These are phyloP conservation scores for Tilletia caries DNA, from an alignment of 1,284 basidiomycete species.

Conservation along the genomic window DNA sequence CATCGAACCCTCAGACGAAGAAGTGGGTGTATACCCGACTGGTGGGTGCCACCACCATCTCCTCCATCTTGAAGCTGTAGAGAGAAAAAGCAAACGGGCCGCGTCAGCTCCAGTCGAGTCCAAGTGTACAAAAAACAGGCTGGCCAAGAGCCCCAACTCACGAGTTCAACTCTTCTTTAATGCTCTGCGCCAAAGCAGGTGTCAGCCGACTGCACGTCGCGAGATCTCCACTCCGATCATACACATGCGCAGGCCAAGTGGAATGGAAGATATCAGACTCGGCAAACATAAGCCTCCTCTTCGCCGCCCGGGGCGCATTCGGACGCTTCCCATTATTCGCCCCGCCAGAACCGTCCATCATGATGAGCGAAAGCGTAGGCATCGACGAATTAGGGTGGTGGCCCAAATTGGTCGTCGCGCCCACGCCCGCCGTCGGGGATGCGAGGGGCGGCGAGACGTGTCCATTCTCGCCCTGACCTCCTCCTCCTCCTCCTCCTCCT, in stretches of 20 bases:
- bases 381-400: conserved; percentile 60
- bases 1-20: conserved; percentile 33
- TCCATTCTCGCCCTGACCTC: too few relatives aligned
- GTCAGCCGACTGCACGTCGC: conserved; percentile 95
- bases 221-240: conserved; percentile 89
- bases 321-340: conserved; percentile 45
- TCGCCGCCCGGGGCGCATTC: conserved; percentile 58
- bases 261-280: conserved; percentile 89
- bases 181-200: conserved; percentile 85
- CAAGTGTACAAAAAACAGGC: too few relatives aligned
- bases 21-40: conserved; percentile 52
- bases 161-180: conserved; percentile 67
- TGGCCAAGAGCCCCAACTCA: background rate
- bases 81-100: background rate
- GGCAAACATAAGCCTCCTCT: conserved; percentile 76
- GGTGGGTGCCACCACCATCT: conserved; percentile 81
- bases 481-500: too few relatives aligned
- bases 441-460: conserved; percentile 13
- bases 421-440: conserved; percentile 28
- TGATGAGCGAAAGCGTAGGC: conserved; percentile 78
- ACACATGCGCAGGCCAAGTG: conserved; percentile 84
- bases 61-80: conserved; percentile 95
- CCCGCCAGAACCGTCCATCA: conserved; percentile 57
- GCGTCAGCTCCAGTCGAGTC: conserved; percentile 6
- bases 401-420: conserved; percentile 31